A percentile compares a stretch with the other conserved stretches of the same genome.
phyloP scores from a whole-genome alignment of 139 green algal species.

The Chlamydomonas schloesseri region DNA sequence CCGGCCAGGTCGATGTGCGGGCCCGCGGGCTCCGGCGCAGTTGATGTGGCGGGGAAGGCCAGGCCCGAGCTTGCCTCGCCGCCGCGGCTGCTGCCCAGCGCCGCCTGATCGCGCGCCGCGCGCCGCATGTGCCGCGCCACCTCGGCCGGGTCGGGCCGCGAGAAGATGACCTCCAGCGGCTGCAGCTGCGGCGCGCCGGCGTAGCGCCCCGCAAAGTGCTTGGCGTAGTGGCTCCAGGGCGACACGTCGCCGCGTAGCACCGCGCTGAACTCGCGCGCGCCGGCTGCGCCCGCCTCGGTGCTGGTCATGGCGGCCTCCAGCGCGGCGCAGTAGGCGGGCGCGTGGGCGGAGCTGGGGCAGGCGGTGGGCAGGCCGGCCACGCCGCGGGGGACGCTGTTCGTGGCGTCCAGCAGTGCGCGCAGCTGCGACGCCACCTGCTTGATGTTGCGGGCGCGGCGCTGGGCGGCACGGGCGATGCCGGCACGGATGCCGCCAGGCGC shows the following conservation, averaged over 20 bases:
- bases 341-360: background rate
- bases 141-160: constrained; percentile 9
- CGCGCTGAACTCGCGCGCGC: constrained; percentile 18
- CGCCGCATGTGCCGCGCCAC: background rate
- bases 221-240: constrained; percentile 57
- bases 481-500: no score
- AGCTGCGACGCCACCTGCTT: background rate
- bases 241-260: constrained; percentile 42
- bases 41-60: background rate
- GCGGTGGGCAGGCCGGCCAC: background rate
- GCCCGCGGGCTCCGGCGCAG: background rate
- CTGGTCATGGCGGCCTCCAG: constrained; percentile 16
- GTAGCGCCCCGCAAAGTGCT: constrained; percentile 55
- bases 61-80: background rate
- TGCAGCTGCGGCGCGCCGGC: constrained; percentile 41
- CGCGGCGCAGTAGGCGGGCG: constrained; percentile 41
- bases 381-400: no score
- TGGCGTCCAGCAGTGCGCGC: background rate
- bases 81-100: background rate
- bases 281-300: constrained; percentile 18
- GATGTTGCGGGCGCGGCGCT: background rate
- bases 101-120: background rate
- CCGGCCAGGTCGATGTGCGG: constrained; percentile 39
- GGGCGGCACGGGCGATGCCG: background rate
- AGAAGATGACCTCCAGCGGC: constrained; percentile 55